These are phyloP conservation scores for Heterobasidion occidentale DNA, from an alignment of 1,284 basidiomycete genomes.

Conservation along the genomic window DNA sequence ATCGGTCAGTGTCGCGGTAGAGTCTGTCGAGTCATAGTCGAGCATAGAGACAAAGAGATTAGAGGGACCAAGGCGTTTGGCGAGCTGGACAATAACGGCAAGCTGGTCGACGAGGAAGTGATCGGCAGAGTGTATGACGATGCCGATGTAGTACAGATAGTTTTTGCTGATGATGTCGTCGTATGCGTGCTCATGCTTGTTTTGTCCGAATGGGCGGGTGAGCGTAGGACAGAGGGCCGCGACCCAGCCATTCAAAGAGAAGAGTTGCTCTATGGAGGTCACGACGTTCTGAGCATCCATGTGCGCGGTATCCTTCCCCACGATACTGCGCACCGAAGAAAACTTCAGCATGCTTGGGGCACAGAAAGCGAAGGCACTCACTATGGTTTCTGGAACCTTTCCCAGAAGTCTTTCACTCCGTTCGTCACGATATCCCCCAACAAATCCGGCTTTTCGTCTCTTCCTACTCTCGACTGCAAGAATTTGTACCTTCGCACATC, in stretches of 20 bases:
- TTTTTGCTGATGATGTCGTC: conserved; percentile 78
- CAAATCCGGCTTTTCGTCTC: conserved; percentile 77
- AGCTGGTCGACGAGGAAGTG: conserved; percentile 97
- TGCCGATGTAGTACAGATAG: conserved; percentile 88
- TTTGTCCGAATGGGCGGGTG: conserved; percentile 84
- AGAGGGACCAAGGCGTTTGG: conserved; percentile 77
- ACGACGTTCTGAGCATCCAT: conserved; percentile 85
- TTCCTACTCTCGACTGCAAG: conserved; percentile 77
- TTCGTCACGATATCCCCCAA: conserved; percentile 68
- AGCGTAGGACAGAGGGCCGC: conserved; percentile 91
- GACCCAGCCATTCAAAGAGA: conserved; percentile 97
- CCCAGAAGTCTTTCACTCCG: conserved; percentile 85
- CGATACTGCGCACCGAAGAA: conserved; percentile 43
- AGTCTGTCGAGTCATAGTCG: conserved; percentile 89
- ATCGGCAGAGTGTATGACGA: conserved; percentile 92
- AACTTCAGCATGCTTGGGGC: background rate
- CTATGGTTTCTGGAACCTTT: conserved; percentile 85
- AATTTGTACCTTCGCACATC: conserved; percentile 85
- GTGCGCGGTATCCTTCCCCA: conserved; percentile 73
- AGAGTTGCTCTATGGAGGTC: conserved; percentile 80
- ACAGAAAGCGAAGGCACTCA: conserved; percentile 25
- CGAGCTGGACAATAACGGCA: conserved; percentile 90
- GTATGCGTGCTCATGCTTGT: conserved; percentile 76
- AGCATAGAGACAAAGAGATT: conserved; percentile 95
- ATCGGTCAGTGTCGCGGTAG: conserved; percentile 87